Evolutionary conservation across 2,329 filamentous ascomycete genomes (phyloP), one percentile per base, ranked within the genome.

Genomic region (Ascochyta clinopodiicola): DNA sequence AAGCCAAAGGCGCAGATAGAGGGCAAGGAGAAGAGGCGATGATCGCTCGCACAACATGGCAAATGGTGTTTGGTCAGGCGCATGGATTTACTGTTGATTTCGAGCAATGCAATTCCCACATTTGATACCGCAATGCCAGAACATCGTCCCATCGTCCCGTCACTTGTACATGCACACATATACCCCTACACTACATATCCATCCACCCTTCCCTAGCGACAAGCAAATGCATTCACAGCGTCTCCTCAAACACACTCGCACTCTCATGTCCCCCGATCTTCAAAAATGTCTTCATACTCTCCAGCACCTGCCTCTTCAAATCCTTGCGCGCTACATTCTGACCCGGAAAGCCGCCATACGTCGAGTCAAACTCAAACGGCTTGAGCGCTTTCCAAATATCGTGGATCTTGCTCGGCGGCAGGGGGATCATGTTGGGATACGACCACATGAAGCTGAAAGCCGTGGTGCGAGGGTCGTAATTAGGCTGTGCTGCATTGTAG

Each of bases 201-300:
- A n/a, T 15, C 38, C 22, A 4, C 22, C 22, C 37, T 7, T 21
- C 15, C 19, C 22, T 3, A 13, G n/a, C 24, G 10, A 13, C 5
- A 15, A 24, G 17, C 29, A 8, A 12, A 36, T 9, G 19, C 24
- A 22, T 22, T 31, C 15, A 50, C 6, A 19, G 42, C 6, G 51
- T 67, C 56, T 76, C 73, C 6, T 56, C 35, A 35, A 65, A 71
- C 22, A 85, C 67, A 0, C 70, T 69, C 44, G 82, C 80, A 2
- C 70, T 66, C 6, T 54, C 69, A 62, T 82, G 77, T 0, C 84
- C 84, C 67, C 81, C 82, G 21, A 74, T 78, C 61, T 70, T 78
- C 2, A 88, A 79, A 68, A 92, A 89, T 19, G 91, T 89, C 78
- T 91, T 85, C 82, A 91, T 91, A 70, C 90, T 93, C 56, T 91